Evolutionary conservation across 441 rosid genomes (phyloP).

Genomic region (Viola pubescens): DNA sequence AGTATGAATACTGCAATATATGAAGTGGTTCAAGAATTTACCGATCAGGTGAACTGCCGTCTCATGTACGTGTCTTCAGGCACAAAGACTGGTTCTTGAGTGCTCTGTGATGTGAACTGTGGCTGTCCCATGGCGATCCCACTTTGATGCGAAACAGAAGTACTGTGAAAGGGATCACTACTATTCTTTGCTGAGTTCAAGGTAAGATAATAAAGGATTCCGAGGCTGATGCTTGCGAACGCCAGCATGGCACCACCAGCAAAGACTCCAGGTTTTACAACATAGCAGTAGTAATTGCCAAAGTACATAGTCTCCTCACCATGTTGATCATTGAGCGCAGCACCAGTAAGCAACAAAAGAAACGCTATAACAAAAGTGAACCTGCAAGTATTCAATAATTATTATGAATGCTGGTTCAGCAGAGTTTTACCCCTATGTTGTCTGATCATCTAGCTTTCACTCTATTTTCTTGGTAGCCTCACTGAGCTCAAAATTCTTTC

Average conservation of each 20-base stretch:
- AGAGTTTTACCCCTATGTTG: neutral
- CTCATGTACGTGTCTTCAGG: slow-evolving; percentile 81
- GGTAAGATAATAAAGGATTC: slow-evolving; percentile 60
- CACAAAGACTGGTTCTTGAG: slow-evolving; percentile 68
- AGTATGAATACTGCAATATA: too few species aligned
- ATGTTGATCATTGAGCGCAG: slow-evolving; percentile 68
- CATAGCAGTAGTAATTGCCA: slow-evolving; percentile 57
- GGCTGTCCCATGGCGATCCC: slow-evolving; percentile 84
- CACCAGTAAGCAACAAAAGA: slow-evolving; percentile 68
- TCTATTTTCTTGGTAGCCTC: too few species aligned
- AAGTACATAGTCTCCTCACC: slow-evolving; percentile 40
- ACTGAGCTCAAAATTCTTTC: too few species aligned
- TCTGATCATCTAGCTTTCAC: too few species aligned
- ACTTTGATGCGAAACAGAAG: slow-evolving; percentile 31
- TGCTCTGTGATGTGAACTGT: slow-evolving; percentile 44
- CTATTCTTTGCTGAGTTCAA: slow-evolving; percentile 37
- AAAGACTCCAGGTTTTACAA: slow-evolving; percentile 81
- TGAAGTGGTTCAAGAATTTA: neutral
- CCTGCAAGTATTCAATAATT: slow-evolving; percentile 32
- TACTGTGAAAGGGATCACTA: slow-evolving; percentile 20
- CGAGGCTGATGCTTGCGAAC: slow-evolving; percentile 46
- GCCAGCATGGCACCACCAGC: slow-evolving; percentile 63
- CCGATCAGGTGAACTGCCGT: slow-evolving; percentile 58
- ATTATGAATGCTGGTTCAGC: neutral
- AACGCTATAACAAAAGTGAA: slow-evolving; percentile 72